Conservation (phyloP, 495 filamentous ascomycete species). For the Penicillium subrubescens region DNA sequence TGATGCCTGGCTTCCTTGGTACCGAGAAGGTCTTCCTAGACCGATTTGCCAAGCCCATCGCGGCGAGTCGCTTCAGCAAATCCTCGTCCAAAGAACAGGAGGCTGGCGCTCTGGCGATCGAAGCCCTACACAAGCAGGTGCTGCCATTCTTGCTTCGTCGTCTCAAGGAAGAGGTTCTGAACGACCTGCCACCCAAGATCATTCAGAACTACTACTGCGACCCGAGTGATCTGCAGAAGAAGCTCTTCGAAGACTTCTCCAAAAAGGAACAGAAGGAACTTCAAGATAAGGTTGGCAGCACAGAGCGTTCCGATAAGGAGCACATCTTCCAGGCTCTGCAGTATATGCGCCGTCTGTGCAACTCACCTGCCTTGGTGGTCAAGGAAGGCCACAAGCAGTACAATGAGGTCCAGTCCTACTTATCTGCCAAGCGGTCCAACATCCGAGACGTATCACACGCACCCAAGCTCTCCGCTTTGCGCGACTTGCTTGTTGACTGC, state of each 20-base stretch:
- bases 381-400: constrained; percentile 92
- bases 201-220: constrained; percentile 99
- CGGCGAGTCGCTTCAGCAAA: constrained; percentile 90
- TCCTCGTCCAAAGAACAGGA: constrained; percentile 98
- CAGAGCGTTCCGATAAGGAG: constrained; percentile 89
- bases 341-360: constrained; percentile 99
- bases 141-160: constrained; percentile 94
- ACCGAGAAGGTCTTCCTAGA: constrained; percentile 98
- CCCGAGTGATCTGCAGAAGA: constrained; percentile 91
- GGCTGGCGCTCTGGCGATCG: constrained; percentile 91
- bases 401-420: constrained; percentile 73
- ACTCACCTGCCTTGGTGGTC: constrained; percentile 92
- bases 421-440: constrained; percentile 67
- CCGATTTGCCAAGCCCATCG: constrained; percentile 96
- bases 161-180: constrained; percentile 95
- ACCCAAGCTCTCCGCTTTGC: constrained; percentile 86
- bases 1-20: constrained; percentile 99
- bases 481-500: constrained; percentile 90
- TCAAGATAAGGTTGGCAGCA: constrained; percentile 70
- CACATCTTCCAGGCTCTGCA: constrained; percentile 99
- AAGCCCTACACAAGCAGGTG: constrained; percentile 96
- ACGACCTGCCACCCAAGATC: constrained; percentile 97
- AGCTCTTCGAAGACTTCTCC: constrained; percentile 92
- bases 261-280: constrained; percentile 89
- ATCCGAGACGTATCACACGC: constrained; percentile 86